Percentiles rank a stretch among this genome's conserved stretches.
phyloP scores from a whole-genome alignment of 2,329 filamentous ascomycete species.

The Teratosphaeria pseudoeucalypti region DNA sequence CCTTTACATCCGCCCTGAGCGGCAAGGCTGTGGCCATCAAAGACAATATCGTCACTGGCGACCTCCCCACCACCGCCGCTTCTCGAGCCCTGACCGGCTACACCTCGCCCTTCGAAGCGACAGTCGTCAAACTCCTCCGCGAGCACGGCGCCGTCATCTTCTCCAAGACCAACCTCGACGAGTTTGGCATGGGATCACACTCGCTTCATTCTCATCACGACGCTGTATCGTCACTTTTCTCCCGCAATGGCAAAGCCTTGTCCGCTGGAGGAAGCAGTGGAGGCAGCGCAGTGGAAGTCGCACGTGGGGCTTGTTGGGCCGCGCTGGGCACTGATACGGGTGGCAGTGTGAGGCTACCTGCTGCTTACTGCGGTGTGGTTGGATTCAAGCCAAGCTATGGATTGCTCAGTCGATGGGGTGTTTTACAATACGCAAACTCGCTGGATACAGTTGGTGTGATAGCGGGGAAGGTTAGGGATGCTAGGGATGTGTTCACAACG shows the following conservation, averaged over 20 bases:
- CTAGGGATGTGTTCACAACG: constrained; percentile 32
- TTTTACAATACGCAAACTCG: constrained; percentile 86
- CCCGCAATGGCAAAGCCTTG: constrained; percentile 25
- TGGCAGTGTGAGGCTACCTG: constrained; percentile 76
- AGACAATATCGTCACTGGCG: constrained; percentile 41
- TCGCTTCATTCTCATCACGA: constrained; percentile 59
- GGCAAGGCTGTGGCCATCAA: constrained; percentile 37
- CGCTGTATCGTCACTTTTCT: constrained; percentile 46
- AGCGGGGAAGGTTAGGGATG: constrained; percentile 44
- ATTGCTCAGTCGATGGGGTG: constrained; percentile 71
- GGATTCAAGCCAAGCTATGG: constrained; percentile 93
- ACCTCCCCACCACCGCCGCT: constrained; percentile 62
- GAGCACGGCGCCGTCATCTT: constrained; percentile 52
- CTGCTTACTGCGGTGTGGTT: constrained; percentile 71
- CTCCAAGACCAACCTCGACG: constrained; percentile 87
- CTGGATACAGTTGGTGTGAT: constrained; percentile 81
- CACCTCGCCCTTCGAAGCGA: constrained; percentile 69
- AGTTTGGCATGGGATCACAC: constrained; percentile 91
- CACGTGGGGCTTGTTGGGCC: constrained; percentile 49
- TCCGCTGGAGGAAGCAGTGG: constrained; percentile 87
- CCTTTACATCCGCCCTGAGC: constrained; percentile 2
- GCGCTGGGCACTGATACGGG: constrained; percentile 91
- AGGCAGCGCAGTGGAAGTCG: constrained; percentile 80
- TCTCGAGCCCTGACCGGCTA: constrained; percentile 62
- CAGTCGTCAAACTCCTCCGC: constrained; percentile 60